A percentile compares a stretch with the other conserved stretches of the same genome.
Conservation (phyloP, 2,329 filamentous ascomycete genomes). For the Colletotrichum melonis region DNA sequence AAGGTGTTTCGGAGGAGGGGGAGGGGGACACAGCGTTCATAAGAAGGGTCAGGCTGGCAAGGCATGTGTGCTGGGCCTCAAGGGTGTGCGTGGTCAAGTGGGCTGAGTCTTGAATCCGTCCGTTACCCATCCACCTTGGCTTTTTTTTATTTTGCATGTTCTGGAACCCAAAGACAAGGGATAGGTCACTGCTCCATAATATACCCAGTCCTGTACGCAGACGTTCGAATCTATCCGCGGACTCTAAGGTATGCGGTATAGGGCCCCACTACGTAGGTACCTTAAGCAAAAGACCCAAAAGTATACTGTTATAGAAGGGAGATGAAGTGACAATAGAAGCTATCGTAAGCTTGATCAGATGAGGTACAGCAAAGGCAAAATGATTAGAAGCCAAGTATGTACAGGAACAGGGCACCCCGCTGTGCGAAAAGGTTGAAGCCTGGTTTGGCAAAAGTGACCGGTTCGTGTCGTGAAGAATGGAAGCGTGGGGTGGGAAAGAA, state of each 20-base stretch:
- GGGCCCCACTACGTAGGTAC: background rate
- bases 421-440: constrained; percentile 6
- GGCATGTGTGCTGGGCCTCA: constrained; percentile 13
- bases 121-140: constrained; percentile 29
- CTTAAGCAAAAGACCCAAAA: background rate
- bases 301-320: background rate
- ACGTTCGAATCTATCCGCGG: constrained; percentile 2
- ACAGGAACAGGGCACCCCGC: constrained; percentile 5
- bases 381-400: background rate
- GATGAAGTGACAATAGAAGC: background rate
- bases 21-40: background rate
- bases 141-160: background rate
- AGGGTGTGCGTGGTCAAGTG: constrained; percentile 28
- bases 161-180: background rate
- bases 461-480: background rate
- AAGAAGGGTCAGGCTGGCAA: background rate
- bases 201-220: background rate
- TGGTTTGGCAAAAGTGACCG: background rate
- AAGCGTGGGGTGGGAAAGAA: background rate
- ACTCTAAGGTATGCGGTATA: background rate
- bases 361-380: constrained; percentile 3
- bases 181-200: background rate
- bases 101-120: constrained; percentile 25
- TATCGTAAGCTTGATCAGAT: constrained; percentile 1
- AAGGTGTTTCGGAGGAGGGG: background rate